Evolutionary conservation across 1,139 yeast genomes (phyloP), one percentile per base, ranked within the genome.

Genomic region (Suhomyces bokatorum): DNA sequence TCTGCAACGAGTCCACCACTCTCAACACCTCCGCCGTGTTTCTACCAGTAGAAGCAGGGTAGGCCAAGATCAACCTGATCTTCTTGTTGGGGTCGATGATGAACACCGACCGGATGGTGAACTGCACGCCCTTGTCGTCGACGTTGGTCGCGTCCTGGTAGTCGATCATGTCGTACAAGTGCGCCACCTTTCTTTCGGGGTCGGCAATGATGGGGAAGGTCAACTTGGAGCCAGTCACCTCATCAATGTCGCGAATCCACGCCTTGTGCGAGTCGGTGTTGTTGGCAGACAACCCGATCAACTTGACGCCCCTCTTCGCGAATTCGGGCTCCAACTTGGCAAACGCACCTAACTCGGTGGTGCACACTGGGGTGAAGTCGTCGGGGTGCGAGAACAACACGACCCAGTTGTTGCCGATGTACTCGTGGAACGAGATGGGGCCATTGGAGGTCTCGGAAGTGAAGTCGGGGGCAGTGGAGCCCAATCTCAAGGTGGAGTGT

Each of bases 291-390:
- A 89, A 76, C 46, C 96, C 97, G 63, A 89, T 83, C 66, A 89
- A 77, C 74, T 89, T 88, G 58, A 87, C 85, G 62, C 82, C 80
- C 68, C 96, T 82, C 67, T 83, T 77, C 59, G 79, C 80, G 61
- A 89, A 89, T 65, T 88, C 95, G 30, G 88, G 89, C 70, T 86
- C 84, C 66, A 88, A 77, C 61, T 81, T 78, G 51, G 97, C 88
- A 60, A 89, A 89, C 13, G 96, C 96, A 52, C 97, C 96, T 59
- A 89, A 78, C 73, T 89, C 97, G 44, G 97, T 89, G 56, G 97
- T 89, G 71, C 97, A 89, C 42, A 89, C 96, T 33, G 97, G 97
- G 14, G 97, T 89, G 75, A 87, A 88, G 67, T 89, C 97, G 39
- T 89, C 96, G 45, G 97, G 97, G 66, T 89, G 97, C 20, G 95